Evolutionary conservation across 1,284 basidiomycete species (phyloP).

Genomic region (Volvariella surrecta): DNA sequence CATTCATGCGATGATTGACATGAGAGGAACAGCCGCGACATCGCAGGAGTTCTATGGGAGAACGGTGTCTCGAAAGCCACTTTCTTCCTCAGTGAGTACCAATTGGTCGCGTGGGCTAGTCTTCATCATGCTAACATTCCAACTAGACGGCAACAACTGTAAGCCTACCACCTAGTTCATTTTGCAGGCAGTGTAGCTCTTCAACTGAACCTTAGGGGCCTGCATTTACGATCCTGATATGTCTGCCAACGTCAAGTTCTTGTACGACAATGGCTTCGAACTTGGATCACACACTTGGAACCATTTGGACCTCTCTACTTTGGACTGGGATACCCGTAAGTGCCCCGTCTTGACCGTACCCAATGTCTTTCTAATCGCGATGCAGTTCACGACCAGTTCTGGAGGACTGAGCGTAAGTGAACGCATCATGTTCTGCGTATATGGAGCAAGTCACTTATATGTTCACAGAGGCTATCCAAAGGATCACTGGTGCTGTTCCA

Average conservation of each 20-base stretch:
- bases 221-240: slow-evolving; percentile 41
- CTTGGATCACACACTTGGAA: slow-evolving; percentile 49
- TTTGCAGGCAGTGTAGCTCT: not conserved
- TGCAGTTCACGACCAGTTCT: slow-evolving; percentile 28
- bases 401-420: slow-evolving; percentile 17
- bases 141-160: slow-evolving; percentile 30
- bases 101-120: slow-evolving; percentile 1
- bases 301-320: slow-evolving; percentile 35
- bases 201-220: slow-evolving; percentile 18
- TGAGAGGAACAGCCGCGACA: slow-evolving; percentile 22
- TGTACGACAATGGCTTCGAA: slow-evolving; percentile 34
- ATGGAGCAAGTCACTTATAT: not conserved
- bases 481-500: slow-evolving; percentile 38
- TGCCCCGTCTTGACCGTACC: slow-evolving; percentile 3
- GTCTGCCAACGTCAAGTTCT: slow-evolving; percentile 23
- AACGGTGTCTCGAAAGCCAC: slow-evolving; percentile 28
- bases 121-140: slow-evolving; percentile 8
- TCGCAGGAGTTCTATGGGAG: slow-evolving; percentile 25
- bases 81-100: slow-evolving; percentile 44
- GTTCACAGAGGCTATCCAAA: slow-evolving; percentile 32
- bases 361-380: slow-evolving; percentile 11
- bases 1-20: not conserved
- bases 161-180: slow-evolving; percentile 11
- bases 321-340: slow-evolving; percentile 32
- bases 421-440: slow-evolving; percentile 6